phyloP scores from a whole-genome alignment of 352 stramenopile genomes.

The Stramenopiles sp. region DNA sequence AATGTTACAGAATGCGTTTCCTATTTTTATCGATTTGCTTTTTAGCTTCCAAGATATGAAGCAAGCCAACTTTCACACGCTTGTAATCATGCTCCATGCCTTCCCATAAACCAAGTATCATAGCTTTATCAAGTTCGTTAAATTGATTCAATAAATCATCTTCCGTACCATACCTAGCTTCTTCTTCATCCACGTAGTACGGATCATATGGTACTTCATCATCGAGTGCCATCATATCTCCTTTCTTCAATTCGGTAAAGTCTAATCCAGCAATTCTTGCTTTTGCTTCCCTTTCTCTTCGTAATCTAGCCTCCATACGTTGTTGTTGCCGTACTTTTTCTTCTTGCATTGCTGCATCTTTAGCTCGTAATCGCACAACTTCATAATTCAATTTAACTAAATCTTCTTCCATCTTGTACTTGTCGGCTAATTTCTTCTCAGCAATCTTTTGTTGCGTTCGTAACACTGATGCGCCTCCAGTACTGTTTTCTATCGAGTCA shows the following conservation, averaged over 20 bases:
- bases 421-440: not conserved
- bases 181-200: not conserved
- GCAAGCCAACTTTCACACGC: not conserved
- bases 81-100: not conserved
- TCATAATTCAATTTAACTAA: not conserved
- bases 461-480: not conserved
- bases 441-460: not conserved
- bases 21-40: not conserved
- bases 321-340: not conserved
- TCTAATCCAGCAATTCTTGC: not conserved
- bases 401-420: not conserved
- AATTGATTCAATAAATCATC: not conserved
- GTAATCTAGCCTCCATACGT: not conserved
- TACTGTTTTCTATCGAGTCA: not conserved
- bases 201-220: not conserved
- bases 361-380: not conserved
- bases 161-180: not conserved
- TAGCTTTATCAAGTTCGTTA: not conserved
- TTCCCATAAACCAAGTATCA: not conserved
- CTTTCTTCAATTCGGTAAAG: not conserved
- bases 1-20: too few species aligned
- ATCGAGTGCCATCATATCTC: not conserved
- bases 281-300: not conserved
- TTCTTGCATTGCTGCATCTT: not conserved
- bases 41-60: not conserved